phyloP scores from a whole-genome alignment of 1,139 yeast species.

The Sugiyamaella neomexicana region DNA sequence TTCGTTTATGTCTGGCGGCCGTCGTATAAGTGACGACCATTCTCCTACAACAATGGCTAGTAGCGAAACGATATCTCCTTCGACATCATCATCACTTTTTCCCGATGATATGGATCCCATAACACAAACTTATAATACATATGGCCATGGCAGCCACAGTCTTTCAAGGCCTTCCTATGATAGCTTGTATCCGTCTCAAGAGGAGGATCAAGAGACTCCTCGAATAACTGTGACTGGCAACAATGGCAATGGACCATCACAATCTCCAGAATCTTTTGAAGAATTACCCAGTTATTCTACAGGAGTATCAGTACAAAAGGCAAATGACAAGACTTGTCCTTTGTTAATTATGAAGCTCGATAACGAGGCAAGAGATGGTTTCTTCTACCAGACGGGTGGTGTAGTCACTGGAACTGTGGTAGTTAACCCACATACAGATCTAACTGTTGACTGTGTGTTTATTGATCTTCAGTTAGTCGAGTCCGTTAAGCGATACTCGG shows the following conservation, averaged over 20 bases:
- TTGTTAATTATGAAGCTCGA: conserved; percentile 10
- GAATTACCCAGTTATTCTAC: conserved; percentile 17
- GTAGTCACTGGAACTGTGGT: conserved; percentile 18
- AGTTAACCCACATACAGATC: conserved; percentile 16
- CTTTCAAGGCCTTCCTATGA: conserved; percentile 1
- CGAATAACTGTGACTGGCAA: background rate
- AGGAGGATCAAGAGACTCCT: background rate
- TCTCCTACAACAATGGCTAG: background rate
- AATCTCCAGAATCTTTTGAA: background rate
- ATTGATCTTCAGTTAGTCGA: conserved; percentile 19
- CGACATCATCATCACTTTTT: background rate
- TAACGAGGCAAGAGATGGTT: conserved; percentile 8
- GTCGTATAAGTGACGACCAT: too few relatives aligned
- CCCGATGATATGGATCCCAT: too few relatives aligned
- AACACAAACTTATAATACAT: background rate
- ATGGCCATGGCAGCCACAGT: background rate
- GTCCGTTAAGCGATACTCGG: conserved; percentile 21
- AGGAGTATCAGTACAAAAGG: conserved; percentile 14
- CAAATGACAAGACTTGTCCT: conserved; percentile 5
- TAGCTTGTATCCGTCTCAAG: conserved; percentile 2
- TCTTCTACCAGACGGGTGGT: conserved; percentile 19
- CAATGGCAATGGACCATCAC: background rate
- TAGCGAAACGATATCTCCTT: background rate
- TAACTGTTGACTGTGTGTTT: conserved; percentile 10
- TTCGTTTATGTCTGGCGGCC: too few relatives aligned